phyloP scores from a whole-genome alignment of 2,329 filamentous ascomycete species.

The Diaporthe sp. region DNA sequence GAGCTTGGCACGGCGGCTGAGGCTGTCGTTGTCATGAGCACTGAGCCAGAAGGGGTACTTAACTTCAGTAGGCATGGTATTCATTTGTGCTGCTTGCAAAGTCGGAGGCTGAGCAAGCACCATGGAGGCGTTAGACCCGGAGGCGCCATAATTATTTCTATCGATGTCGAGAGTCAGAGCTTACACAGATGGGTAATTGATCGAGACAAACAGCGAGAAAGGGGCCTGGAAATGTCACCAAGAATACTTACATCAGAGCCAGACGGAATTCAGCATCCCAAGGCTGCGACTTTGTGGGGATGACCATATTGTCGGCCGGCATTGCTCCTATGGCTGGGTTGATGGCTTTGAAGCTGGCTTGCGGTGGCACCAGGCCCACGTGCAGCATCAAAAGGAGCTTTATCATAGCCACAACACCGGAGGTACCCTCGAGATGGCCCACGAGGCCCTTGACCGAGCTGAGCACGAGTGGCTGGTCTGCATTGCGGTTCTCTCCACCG shows the following conservation, averaged over 20 bases:
- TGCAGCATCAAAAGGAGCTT: conserved; percentile 51
- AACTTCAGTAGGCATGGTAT: neutral
- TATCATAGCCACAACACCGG: conserved; percentile 44
- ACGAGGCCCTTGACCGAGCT: conserved; percentile 33
- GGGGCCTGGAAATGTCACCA: neutral
- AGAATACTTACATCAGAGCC: conserved; percentile 42
- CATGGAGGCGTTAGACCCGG: conserved; percentile 48
- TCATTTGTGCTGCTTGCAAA: conserved; percentile 38
- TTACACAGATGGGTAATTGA: too few species aligned
- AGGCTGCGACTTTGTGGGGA: conserved; percentile 38
- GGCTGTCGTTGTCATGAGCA: conserved; percentile 7
- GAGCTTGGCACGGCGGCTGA: neutral
- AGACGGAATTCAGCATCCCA: conserved; percentile 43
- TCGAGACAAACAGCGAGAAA: neutral
- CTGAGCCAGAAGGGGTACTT: conserved; percentile 23
- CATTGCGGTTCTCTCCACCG: conserved; percentile 42
- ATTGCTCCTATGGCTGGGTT: conserved; percentile 31
- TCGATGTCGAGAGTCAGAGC: neutral
- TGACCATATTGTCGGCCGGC: conserved; percentile 45
- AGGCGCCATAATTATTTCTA: conserved; percentile 55
- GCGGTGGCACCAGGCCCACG: conserved; percentile 47
- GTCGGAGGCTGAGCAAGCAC: conserved; percentile 41
- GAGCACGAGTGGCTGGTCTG: neutral
- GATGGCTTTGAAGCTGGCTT: conserved; percentile 50
- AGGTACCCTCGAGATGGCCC: conserved; percentile 28